Percentiles rank a stretch among this genome's conserved stretches.
Conservation (phyloP, 345 rosid species). For the Leavenworthia alabamica region DNA sequence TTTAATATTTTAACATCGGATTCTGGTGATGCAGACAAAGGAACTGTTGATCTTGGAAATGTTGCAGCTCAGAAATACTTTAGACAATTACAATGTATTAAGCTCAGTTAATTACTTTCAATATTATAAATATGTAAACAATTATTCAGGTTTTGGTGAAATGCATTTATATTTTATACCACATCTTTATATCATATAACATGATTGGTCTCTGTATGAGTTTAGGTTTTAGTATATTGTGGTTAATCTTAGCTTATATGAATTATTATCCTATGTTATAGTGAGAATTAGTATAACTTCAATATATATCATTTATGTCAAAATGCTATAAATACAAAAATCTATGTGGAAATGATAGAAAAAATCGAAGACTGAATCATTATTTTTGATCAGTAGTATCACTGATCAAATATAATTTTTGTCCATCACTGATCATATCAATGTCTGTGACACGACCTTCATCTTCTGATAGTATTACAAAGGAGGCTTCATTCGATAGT, state of each 20-base stretch:
- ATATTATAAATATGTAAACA: background rate
- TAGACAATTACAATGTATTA: conserved; percentile 15
- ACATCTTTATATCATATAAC: background rate
- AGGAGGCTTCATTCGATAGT: conserved; percentile 25
- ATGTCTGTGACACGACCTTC: conserved; percentile 60
- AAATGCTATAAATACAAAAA: no score
- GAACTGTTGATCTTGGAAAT: background rate
- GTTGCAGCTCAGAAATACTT: conserved; percentile 17
- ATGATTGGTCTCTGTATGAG: background rate
- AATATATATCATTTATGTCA: background rate
- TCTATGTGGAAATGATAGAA: background rate
- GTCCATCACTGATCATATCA: conserved; percentile 63
- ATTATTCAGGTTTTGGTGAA: background rate
- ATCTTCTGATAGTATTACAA: conserved; percentile 55
- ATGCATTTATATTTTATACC: no score
- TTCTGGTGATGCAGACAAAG: background rate
- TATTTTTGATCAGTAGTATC: conserved; percentile 21
- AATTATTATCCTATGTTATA: background rate
- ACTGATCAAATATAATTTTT: conserved; percentile 55
- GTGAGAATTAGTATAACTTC: background rate
- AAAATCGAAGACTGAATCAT: background rate
- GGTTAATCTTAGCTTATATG: background rate
- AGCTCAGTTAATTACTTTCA: background rate
- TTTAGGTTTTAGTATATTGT: background rate
- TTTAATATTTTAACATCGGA: background rate